phyloP scores from a whole-genome alignment of 495 filamentous ascomycete genomes.

The Penicillium cataractarum region DNA sequence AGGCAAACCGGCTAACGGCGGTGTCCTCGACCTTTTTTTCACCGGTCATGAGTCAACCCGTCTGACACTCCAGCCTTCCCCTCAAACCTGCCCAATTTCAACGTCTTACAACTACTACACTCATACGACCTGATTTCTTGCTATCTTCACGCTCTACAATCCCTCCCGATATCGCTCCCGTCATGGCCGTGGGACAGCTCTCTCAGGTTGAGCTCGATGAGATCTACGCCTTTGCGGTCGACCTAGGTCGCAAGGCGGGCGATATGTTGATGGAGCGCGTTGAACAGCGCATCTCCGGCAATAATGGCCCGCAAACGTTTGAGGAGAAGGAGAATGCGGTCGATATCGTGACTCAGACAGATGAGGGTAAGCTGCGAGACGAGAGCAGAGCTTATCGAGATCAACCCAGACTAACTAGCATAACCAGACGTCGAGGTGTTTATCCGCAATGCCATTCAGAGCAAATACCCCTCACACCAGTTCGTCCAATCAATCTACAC shows the following conservation, averaged over 20 bases:
- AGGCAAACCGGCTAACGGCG: constrained; percentile 27
- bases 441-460: constrained; percentile 57
- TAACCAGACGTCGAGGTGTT: constrained; percentile 67
- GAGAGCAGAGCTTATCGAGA: background rate
- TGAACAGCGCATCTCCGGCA: constrained; percentile 43
- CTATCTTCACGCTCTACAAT: background rate
- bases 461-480: constrained; percentile 64
- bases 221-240: constrained; percentile 66
- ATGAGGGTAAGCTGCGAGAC: constrained; percentile 56
- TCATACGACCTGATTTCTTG: background rate
- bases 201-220: constrained; percentile 55
- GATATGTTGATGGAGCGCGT: constrained; percentile 57
- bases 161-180: background rate
- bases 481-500: constrained; percentile 31
- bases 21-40: constrained; percentile 26
- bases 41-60: constrained; percentile 21
- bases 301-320: constrained; percentile 29
- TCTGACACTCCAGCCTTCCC: background rate
- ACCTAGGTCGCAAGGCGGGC: constrained; percentile 66
- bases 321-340: constrained; percentile 68
- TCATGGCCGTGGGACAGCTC: constrained; percentile 27
- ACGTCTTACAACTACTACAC: no score
- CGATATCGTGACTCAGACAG: constrained; percentile 72
- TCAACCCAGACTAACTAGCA: background rate
- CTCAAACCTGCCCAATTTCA: background rate